Evolutionary conservation across 2,329 filamentous ascomycete species (phyloP).

Genomic region (Fusarium longipes): DNA sequence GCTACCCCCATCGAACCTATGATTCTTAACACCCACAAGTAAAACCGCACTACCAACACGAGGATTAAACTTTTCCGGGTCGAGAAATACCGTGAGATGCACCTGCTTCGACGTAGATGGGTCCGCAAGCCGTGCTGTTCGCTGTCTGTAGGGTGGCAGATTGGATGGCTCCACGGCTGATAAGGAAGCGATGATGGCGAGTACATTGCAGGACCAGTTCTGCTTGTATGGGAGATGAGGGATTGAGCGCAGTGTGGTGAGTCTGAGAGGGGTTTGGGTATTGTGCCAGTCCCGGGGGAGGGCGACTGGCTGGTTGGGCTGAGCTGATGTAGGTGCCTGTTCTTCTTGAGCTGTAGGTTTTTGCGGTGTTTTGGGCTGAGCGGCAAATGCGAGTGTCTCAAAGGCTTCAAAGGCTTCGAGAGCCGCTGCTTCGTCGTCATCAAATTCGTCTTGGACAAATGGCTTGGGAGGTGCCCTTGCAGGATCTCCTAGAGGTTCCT

Average conservation of each 20-base stretch:
- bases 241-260: constrained; percentile 62
- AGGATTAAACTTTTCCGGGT: constrained; percentile 62
- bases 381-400: constrained; percentile 51
- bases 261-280: constrained; percentile 59
- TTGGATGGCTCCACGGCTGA: constrained; percentile 61
- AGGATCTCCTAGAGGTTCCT: no score
- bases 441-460: background rate
- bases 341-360: constrained; percentile 8
- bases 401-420: constrained; percentile 54
- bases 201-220: constrained; percentile 68
- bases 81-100: constrained; percentile 65
- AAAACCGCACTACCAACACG: constrained; percentile 61
- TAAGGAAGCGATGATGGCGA: constrained; percentile 62
- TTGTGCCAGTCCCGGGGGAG: constrained; percentile 57
- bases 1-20: constrained; percentile 62
- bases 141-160: constrained; percentile 62
- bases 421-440: constrained; percentile 37
- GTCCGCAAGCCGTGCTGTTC: constrained; percentile 63
- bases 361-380: constrained; percentile 22
- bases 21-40: constrained; percentile 67
- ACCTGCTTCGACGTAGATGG: constrained; percentile 64
- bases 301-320: constrained; percentile 50
- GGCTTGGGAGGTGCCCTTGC: background rate
- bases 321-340: constrained; percentile 10
- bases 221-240: constrained; percentile 66